Conservation (phyloP, 73 alveolate species). For the Chromera velia region DNA sequence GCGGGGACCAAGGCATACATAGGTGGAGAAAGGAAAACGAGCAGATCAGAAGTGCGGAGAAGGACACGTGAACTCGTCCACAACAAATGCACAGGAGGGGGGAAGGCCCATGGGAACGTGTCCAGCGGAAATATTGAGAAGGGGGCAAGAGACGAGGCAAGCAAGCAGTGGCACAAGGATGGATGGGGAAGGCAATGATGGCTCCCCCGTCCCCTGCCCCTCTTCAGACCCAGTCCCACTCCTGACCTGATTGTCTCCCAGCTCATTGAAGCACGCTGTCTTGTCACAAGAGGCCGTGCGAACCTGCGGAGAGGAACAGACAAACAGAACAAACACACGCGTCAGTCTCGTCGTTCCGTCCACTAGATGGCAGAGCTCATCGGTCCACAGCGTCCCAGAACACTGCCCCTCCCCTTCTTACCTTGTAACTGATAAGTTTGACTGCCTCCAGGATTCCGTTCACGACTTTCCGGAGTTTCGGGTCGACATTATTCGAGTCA, state of each 20-base stretch:
- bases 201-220: too few relatives aligned
- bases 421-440: neutral
- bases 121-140: too few relatives aligned
- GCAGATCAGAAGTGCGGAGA: neutral
- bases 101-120: too few relatives aligned
- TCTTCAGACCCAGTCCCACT: too few relatives aligned
- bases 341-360: too few relatives aligned
- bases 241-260: neutral
- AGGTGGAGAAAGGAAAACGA: neutral
- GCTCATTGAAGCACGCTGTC: conserved; percentile 15
- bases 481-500: neutral
- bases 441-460: neutral
- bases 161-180: too few relatives aligned
- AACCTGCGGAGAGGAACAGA: neutral
- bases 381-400: neutral
- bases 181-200: too few relatives aligned
- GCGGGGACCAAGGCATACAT: neutral
- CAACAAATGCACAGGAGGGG: too few relatives aligned
- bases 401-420: neutral
- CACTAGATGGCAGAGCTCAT: neutral
- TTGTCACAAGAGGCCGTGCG: conserved; percentile 23
- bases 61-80: too few relatives aligned
- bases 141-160: too few relatives aligned
- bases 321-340: too few relatives aligned
- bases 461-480: neutral